Evolutionary conservation across 306 rosid genomes (phyloP).

Genomic region (Heteromeles arbutifolia): DNA sequence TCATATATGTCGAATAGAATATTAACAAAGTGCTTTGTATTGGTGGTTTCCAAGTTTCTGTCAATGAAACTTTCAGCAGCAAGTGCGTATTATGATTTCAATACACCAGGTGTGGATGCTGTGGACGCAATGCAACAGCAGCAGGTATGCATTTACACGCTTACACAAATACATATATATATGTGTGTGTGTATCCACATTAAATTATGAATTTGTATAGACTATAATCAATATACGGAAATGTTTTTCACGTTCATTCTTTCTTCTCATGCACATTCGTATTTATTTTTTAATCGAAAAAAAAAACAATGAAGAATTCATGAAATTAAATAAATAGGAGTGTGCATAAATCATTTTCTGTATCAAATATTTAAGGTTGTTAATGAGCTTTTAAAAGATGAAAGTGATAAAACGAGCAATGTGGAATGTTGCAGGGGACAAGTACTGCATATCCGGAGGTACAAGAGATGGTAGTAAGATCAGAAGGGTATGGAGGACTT

Average conservation of each 20-base stretch:
- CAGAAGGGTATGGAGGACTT: constrained; percentile 35
- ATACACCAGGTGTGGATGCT: constrained; percentile 21
- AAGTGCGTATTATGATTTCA: constrained; percentile 40
- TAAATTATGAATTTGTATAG: neutral
- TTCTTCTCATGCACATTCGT: too few relatives aligned
- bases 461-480: constrained; percentile 28
- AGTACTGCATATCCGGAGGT: constrained; percentile 20
- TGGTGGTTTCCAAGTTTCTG: constrained; percentile 33
- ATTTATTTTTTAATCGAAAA: too few relatives aligned
- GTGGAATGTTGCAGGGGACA: constrained; percentile 26
- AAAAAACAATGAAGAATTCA: too few relatives aligned
- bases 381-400: neutral
- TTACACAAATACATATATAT: too few relatives aligned
- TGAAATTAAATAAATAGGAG: too few relatives aligned
- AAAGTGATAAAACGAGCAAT: neutral
- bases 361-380: neutral
- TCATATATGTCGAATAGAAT: neutral
- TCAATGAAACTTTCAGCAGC: constrained; percentile 66
- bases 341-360: neutral
- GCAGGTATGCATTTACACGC: neutral
- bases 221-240: too few relatives aligned
- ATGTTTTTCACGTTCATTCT: too few relatives aligned
- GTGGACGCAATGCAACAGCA: constrained; percentile 30
- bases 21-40: neutral
- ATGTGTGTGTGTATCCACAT: neutral